Evolutionary conservation across 495 filamentous ascomycete species (phyloP).

Genomic region (Neurospora terricola): DNA sequence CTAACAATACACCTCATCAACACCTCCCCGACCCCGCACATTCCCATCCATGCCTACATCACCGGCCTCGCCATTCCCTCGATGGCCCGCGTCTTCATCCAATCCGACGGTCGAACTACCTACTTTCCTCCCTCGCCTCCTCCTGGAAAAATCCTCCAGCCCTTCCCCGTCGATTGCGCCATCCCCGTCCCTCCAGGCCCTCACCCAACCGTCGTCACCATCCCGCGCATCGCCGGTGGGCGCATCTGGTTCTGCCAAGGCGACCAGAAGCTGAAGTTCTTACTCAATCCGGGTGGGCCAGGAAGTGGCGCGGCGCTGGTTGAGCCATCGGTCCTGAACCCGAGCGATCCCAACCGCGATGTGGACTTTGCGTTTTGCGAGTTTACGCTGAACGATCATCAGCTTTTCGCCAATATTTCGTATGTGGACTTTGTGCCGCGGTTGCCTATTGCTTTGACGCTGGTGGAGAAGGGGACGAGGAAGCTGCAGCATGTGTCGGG

Average conservation of each 20-base stretch:
- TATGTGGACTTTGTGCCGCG: conserved; percentile 65
- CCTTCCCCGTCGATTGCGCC: conserved; percentile 50
- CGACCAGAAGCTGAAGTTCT: conserved; percentile 52
- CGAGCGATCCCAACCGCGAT: conserved; percentile 54
- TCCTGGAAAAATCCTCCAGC: conserved; percentile 25
- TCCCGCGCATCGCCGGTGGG: conserved; percentile 60
- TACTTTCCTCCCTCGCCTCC: conserved; percentile 31
- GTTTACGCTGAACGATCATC: conserved; percentile 58
- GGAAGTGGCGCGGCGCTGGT: conserved; percentile 49
- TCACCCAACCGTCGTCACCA: conserved; percentile 40
- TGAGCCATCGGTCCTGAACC: conserved; percentile 66
- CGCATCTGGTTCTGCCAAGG: conserved; percentile 58
- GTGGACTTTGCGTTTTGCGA: conserved; percentile 63
- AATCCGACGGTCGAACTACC: conserved; percentile 18
- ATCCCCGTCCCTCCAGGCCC: conserved; percentile 54
- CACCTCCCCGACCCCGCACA: conserved; percentile 16
- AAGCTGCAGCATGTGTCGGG: conserved; percentile 50
- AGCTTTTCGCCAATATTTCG: conserved; percentile 70
- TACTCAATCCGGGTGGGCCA: conserved; percentile 51
- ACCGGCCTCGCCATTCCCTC: conserved; percentile 33
- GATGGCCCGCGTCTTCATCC: conserved; percentile 26
- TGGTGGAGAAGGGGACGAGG: conserved; percentile 39
- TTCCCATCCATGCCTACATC: conserved; percentile 29
- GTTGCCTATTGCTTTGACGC: conserved; percentile 54
- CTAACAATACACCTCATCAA: conserved; percentile 31